phyloP scores from a whole-genome alignment of 495 filamentous ascomycete genomes.

The Penicillium coffeae region DNA sequence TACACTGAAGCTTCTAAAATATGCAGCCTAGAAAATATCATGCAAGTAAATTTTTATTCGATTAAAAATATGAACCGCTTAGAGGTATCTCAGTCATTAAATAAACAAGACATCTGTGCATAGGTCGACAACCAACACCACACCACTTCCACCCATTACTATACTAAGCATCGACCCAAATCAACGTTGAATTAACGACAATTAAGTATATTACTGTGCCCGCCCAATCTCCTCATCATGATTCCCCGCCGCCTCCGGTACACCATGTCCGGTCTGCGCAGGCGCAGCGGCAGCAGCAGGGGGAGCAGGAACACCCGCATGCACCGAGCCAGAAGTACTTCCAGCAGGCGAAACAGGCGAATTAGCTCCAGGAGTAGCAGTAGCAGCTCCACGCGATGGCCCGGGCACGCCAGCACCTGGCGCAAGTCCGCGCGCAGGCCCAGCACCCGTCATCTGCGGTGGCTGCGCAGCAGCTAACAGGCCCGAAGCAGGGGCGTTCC shows the following conservation, averaged over 20 bases:
- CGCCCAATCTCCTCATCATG: neutral
- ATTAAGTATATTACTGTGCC: too few species aligned
- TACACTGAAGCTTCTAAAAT: neutral
- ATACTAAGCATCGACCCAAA: too few species aligned
- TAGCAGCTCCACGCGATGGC: neutral
- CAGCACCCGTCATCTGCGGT: neutral
- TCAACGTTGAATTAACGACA: too few species aligned
- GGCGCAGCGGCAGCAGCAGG: neutral
- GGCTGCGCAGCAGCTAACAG: constrained; percentile 13
- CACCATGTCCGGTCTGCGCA: neutral
- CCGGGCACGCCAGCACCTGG: constrained; percentile 6
- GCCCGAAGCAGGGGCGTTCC: constrained; percentile 16
- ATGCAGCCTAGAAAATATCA: neutral
- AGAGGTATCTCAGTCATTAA: neutral
- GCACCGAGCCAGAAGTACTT: too few species aligned
- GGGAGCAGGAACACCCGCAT: too few species aligned
- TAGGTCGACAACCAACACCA: neutral
- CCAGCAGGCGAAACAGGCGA: neutral
- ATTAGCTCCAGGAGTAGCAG: neutral
- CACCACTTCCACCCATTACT: neutral
- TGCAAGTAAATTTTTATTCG: neutral
- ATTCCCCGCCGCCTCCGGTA: neutral
- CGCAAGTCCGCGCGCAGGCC: neutral
- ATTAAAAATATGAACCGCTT: neutral
- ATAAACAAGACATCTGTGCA: neutral